Base-by-base conservation (phyloP, 164 flowering plant genomes). In the Vitis rupestris region DNA sequence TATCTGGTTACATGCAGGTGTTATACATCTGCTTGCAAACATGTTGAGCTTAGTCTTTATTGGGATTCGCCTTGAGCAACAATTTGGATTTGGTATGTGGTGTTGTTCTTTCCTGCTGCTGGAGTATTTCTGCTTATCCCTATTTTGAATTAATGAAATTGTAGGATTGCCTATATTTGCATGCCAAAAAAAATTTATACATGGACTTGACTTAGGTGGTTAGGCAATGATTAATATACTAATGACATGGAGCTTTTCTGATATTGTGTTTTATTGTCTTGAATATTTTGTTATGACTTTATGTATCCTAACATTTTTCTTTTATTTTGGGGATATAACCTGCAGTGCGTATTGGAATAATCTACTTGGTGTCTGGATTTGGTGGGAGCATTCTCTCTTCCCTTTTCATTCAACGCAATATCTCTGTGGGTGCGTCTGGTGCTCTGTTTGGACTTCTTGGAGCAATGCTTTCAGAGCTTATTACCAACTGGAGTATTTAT, bases 1-100 rank as follows among this genome's bases (percentile, higher is more conserved):
- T 73, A 89, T 91, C 7, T 94, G 98, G 98, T 71, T 94, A 72
- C 98, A 94, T 73, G 97, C 92, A 3, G 98, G 98, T 71, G 76
- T 92, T 37, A 76, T 94, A 69, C 98, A 94, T 82, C 76, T 94
- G 69, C 76, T 89, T 58, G 88, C 82, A 27, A 92, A 92, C 74
- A 92, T 94, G 98, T 65, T 94, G 72, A 86, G 95, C 70, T 74
- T 94, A 57, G 72, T 87, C 67, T 81, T 92, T 65, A 88, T 91
- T 61, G 97, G 99, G 51, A 88, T 88, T 57, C 97, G 93, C 70
- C 92, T 92, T 14, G 93, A 92, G 59, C 94, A 90, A 57, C 90
- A 91, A 64, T 88, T 88, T 75, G 94, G 97, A 2, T 94, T 90
- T 72, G 82, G 98, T 94, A 90, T 68, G 86, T 50, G 52, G n/a